phyloP scores from a whole-genome alignment of 495 filamentous ascomycete species.

The Penicillium daleae region DNA sequence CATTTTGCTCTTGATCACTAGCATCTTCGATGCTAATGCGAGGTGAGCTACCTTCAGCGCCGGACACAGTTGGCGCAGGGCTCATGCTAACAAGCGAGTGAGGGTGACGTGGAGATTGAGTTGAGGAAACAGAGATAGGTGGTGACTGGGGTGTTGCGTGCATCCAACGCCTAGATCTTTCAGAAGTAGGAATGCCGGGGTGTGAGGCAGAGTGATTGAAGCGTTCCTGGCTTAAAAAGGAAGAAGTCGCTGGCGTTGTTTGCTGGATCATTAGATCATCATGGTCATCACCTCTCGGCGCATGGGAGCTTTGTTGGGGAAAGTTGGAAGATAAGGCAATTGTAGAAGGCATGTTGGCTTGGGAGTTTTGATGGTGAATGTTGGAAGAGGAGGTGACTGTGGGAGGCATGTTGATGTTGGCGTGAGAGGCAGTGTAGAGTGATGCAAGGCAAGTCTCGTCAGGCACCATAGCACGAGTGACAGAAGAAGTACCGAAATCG shows the following conservation, averaged over 20 bases:
- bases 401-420: background rate
- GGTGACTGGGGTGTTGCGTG: conserved; percentile 27
- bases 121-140: conserved; percentile 27
- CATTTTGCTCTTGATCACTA: conserved; percentile 40
- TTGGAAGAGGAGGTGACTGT: background rate
- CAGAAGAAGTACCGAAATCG: conserved; percentile 19
- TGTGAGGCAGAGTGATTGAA: background rate
- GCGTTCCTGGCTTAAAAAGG: background rate
- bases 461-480: conserved; percentile 13
- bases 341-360: background rate
- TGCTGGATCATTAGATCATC: conserved; percentile 2
- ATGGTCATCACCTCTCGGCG: background rate
- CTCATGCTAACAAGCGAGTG: conserved; percentile 14
- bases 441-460: conserved; percentile 15
- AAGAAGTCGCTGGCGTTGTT: background rate
- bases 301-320: background rate
- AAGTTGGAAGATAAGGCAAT: background rate
- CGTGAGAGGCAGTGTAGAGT: conserved; percentile 4
- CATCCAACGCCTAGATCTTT: background rate
- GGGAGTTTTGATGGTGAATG: background rate
- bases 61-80: conserved; percentile 12
- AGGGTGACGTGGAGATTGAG: conserved; percentile 19
- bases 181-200: background rate
- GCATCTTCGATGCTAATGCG: conserved; percentile 22
- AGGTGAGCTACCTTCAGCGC: conserved; percentile 21